phyloP scores from a whole-genome alignment of 352 stramenopile genomes.

The Pythium plurisporium region DNA sequence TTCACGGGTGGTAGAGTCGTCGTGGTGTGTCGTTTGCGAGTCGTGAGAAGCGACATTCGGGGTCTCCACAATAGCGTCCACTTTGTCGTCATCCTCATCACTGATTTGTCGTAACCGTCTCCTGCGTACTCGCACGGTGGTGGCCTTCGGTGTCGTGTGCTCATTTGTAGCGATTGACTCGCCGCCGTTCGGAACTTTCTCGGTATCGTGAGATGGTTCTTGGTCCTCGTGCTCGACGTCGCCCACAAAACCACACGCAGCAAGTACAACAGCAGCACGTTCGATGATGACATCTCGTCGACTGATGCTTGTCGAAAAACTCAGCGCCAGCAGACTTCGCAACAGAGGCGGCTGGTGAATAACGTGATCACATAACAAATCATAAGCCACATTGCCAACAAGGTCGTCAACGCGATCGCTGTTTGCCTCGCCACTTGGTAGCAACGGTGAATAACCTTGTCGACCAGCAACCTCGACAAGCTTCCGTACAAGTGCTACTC shows the following conservation, averaged over 20 bases:
- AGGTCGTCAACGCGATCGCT: background rate
- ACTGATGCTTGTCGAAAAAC: constrained; percentile 17
- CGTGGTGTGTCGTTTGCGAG: background rate
- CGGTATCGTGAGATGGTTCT: too few species aligned
- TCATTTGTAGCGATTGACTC: background rate
- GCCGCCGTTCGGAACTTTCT: too few species aligned
- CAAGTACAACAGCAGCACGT: constrained; percentile 22
- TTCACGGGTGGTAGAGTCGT: background rate
- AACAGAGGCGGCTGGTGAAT: constrained; percentile 58
- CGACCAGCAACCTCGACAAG: constrained; percentile 27
- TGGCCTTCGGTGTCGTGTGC: background rate
- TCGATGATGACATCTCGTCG: constrained; percentile 7
- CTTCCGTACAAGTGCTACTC: constrained; percentile 34
- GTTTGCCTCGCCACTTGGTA: background rate
- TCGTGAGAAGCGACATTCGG: background rate
- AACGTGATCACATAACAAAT: constrained; percentile 59
- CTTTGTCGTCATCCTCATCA: constrained; percentile 13
- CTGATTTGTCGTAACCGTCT: constrained; percentile 32
- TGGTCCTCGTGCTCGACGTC: too few species aligned
- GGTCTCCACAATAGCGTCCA: background rate
- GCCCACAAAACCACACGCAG: constrained; percentile 30
- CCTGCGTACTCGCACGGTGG: constrained; percentile 1
- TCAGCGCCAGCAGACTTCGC: constrained; percentile 33
- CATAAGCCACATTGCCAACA: constrained; percentile 32
- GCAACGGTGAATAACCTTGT: too few species aligned